A percentile compares a stretch with the other conserved stretches of the same genome.
Conservation (phyloP, 129 eudicot genomes). For the Solidago caesia region DNA sequence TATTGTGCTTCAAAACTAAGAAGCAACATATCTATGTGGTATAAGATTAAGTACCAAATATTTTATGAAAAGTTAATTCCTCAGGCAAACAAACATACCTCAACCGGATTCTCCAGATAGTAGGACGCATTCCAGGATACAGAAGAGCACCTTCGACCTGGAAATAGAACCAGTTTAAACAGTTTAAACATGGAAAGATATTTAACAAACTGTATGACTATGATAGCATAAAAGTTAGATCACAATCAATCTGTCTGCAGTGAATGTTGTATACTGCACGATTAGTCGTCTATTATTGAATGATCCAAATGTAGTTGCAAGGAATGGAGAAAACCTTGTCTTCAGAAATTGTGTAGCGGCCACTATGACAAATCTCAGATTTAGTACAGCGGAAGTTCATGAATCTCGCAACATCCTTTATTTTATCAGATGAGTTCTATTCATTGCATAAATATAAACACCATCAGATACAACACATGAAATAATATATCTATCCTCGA, state of each 20-base stretch:
- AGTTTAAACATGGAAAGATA: not conserved
- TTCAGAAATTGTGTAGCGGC: slow-evolving; percentile 81
- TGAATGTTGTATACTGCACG: not conserved
- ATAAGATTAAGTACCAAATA: not conserved
- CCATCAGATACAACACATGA: slow-evolving; percentile 25
- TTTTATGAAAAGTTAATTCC: not conserved
- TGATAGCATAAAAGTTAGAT: not conserved
- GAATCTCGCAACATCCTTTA: slow-evolving; percentile 76
- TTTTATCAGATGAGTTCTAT: slow-evolving; percentile 86
- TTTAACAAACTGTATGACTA: not conserved
- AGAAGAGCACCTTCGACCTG: slow-evolving; percentile 97
- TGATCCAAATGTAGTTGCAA: not conserved
- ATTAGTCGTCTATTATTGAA: not conserved
- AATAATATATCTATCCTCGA: not conserved
- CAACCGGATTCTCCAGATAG: slow-evolving; percentile 90
- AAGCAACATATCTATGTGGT: not conserved
- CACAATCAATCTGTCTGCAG: not conserved
- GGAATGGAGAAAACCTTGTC: slow-evolving; percentile 59
- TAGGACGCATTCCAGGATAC: slow-evolving; percentile 93
- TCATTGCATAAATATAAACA: slow-evolving; percentile 20
- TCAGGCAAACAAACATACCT: slow-evolving; percentile 46
- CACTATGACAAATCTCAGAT: slow-evolving; percentile 67
- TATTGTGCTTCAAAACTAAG: not conserved
- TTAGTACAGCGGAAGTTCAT: slow-evolving; percentile 79
- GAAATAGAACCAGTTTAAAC: slow-evolving; percentile 15